Base-by-base conservation (phyloP, 306 rosid genomes). In the Cajanus cajan region DNA sequence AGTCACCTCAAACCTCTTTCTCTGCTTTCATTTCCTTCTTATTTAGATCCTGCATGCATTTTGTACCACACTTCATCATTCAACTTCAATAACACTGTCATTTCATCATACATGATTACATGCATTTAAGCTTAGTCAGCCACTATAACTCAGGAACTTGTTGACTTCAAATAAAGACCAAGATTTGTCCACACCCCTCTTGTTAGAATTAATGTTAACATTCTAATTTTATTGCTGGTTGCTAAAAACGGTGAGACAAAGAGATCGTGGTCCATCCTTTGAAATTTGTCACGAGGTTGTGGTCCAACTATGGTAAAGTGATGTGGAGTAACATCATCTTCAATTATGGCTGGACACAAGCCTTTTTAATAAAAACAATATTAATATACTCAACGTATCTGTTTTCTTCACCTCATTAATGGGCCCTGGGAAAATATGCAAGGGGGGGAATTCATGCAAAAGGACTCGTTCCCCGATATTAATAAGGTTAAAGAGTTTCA, bases 251-350 rank as follows among this genome's bases (percentile, higher is more conserved):
- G 54, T 66, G 74, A 67, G 66, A 44, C 31, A 70, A 74, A 72
- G 75, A 44, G 81, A 69, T 78, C 71, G 58, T 89, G 98, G 96
- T 88, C 93, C 97, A 69, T 83, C 65, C 55, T 73, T 28, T 34
- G 71, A 78, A 66, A 24, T 83, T 83, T 68, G 65, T 25, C 67
- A 75, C 65, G 86, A 75, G 85, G 69, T 78, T 89, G 93, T 89
- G 93, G 97, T 86, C 96, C 97, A 77, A 52, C 70, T 51, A 14
- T 31, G 71, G 79, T 77, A 72, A 82, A 87, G 82, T 85, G 81
- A 69, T 70, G 57, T 74, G 71, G 80, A 63, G 77, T 76, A 68
- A 80, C 80, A 66, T 69, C 83, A 71, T 64, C 85, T 85, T 69
- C 50, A 83, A 72, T 78, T 88, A 80, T 82, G 55, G 76, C 65